A percentile compares a stretch with the other conserved stretches of the same genome.
phyloP scores from a whole-genome alignment of 2,329 filamentous ascomycete genomes.

The Gnomoniopsis sp. region DNA sequence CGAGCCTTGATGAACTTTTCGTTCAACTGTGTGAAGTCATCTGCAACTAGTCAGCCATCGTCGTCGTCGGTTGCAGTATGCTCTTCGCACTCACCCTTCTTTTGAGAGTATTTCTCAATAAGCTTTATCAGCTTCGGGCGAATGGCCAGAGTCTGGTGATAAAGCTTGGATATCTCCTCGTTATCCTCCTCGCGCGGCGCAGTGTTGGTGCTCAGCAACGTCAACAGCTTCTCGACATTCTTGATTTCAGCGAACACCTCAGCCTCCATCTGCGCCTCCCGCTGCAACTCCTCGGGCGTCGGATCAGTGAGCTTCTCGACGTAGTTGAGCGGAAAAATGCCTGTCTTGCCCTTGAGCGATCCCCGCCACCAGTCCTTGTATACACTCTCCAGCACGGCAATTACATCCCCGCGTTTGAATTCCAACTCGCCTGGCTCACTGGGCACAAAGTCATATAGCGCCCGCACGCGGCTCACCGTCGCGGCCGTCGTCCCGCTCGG shows the following conservation, averaged over 20 bases:
- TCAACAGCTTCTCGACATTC: conserved; percentile 70
- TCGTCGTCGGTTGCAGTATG: background rate
- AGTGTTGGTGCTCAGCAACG: conserved; percentile 81
- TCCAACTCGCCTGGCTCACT: conserved; percentile 93
- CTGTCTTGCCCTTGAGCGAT: conserved; percentile 87
- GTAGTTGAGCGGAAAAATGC: conserved; percentile 98
- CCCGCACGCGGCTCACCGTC: conserved; percentile 90
- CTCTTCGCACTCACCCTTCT: conserved; percentile 68
- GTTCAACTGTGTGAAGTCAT: conserved; percentile 97
- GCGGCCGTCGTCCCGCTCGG: conserved; percentile 88
- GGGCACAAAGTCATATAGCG: conserved; percentile 90
- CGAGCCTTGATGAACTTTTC: conserved; percentile 99
- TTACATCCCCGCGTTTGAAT: conserved; percentile 95
- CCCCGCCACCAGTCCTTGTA: conserved; percentile 99
- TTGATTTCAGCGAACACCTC: conserved; percentile 64
- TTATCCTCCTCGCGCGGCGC: conserved; percentile 84
- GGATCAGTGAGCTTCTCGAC: conserved; percentile 96
- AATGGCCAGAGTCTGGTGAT: conserved; percentile 92
- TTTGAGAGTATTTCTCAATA: conserved; percentile 98
- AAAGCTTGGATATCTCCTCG: conserved; percentile 91
- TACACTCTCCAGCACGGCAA: conserved; percentile 93
- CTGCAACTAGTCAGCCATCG: conserved; percentile 40
- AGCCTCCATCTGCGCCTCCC: conserved; percentile 91
- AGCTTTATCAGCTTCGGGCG: conserved; percentile 95
- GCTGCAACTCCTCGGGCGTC: conserved; percentile 87